Evolutionary conservation across 2,329 filamentous ascomycete genomes (phyloP).

Genomic region (Ascochyta fabae): DNA sequence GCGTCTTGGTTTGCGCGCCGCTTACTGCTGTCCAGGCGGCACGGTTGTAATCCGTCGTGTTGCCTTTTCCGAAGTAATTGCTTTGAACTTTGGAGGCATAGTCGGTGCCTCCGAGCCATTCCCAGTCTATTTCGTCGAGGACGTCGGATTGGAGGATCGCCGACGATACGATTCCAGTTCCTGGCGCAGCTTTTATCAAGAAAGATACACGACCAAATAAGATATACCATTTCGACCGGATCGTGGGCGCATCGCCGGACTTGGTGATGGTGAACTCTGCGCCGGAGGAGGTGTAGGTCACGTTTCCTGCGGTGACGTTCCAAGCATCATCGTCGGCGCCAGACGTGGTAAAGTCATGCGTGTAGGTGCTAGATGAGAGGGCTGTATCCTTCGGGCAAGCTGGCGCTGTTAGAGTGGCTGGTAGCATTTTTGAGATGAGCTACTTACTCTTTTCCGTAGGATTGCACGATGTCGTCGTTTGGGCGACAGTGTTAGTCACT

Average conservation of each 20-base stretch:
- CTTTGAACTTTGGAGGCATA: slow-evolving; percentile 63
- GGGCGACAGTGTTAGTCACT: slow-evolving; percentile 32
- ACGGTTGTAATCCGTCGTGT: slow-evolving; percentile 70
- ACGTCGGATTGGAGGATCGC: slow-evolving; percentile 83
- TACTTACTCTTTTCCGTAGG: slow-evolving; percentile 41
- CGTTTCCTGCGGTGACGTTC: slow-evolving; percentile 42
- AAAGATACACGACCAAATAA: slow-evolving; percentile 82
- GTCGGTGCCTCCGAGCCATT: slow-evolving; percentile 71
- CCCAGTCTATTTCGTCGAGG: slow-evolving; percentile 85
- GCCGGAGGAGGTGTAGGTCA: slow-evolving; percentile 51
- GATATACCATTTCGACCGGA: slow-evolving; percentile 81
- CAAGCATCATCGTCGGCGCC: slow-evolving; percentile 33
- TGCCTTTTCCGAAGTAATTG: slow-evolving; percentile 69
- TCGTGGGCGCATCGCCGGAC: slow-evolving; percentile 62
- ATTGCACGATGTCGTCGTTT: slow-evolving; percentile 52
- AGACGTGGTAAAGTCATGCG: slow-evolving; percentile 49
- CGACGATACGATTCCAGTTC: slow-evolving; percentile 76
- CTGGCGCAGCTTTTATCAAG: slow-evolving; percentile 73
- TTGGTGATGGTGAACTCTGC: slow-evolving; percentile 56
- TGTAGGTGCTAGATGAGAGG: slow-evolving; percentile 42
- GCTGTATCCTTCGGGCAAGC: slow-evolving; percentile 49
- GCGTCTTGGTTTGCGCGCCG: slow-evolving; percentile 59
- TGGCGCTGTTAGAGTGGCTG: slow-evolving; percentile 1
- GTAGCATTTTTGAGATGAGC: too few relatives aligned
- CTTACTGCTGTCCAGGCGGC: slow-evolving; percentile 63